Base-by-base conservation (phyloP, 192 early-diverging fungal species). In the Ambispora gerdemannii region DNA sequence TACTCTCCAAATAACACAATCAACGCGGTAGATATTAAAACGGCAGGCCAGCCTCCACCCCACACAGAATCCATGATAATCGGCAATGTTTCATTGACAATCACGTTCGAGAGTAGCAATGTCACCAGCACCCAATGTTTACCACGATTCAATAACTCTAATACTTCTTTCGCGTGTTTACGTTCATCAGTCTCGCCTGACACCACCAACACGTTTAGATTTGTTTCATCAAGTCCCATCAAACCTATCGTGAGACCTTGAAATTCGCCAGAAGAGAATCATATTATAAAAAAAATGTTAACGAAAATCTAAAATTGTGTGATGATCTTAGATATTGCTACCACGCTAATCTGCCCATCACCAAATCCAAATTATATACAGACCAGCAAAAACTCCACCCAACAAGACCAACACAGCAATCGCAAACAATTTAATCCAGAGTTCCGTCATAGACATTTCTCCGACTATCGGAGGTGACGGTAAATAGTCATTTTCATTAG, bases 1-100 rank as follows among this genome's bases (percentile, higher is more conserved):
- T 81, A 82, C 86, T 98, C 97, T 69, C 97, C 97, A 84, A 98
- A 98, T 38, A 97, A 70, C 11, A 99, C 91, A 70, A 99, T 93
- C 38, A 95, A 77, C 0, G 84, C 86, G 1, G 93, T 97, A 4
- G 95, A 96, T 17, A 91, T 85, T 3, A 97, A 72, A 22, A 99
- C 88, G 27, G 95, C 97, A 22, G 84, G 83, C 58, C 89, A 80
- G 0, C 93, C 94, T 49, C 90, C 90, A 13, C 89, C 89, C 31
- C 88, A 81, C 2, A 93, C 82, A 15, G 84, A 85, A 69, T 95
- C 87, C 65, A 93, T 83, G 66, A 95, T 81, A 67, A 95, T 92
- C 4, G 93, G 93, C 67, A 95, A 80, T 11, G 92, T 91, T 75
- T 99, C 97, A 79, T 99, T 99, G 43, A 97, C 86, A 34, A 99